Percentiles rank a stretch among this genome's conserved stretches.
Conservation (phyloP, 495 filamentous ascomycete species). For the Trichoderma orchidacearum region DNA sequence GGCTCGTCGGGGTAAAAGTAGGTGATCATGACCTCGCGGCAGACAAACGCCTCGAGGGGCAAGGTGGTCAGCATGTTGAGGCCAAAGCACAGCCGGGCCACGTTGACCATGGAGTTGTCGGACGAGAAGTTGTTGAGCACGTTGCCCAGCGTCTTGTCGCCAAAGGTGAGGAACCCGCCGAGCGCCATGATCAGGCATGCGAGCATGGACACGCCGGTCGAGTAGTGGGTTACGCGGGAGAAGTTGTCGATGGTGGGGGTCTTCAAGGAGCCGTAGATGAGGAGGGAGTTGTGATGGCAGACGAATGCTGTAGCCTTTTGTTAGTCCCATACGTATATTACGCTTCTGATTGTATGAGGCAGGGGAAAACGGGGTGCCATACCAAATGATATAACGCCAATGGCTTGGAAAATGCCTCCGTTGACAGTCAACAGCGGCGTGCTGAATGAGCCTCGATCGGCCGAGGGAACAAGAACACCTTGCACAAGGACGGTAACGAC, state of each 20-base stretch:
- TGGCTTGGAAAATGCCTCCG: slow-evolving; percentile 80
- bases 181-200: slow-evolving; percentile 84
- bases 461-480: slow-evolving; percentile 53
- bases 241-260: slow-evolving; percentile 93
- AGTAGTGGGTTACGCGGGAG: slow-evolving; percentile 80
- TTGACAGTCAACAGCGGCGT: slow-evolving; percentile 56
- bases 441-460: slow-evolving; percentile 54
- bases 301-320: slow-evolving; percentile 77
- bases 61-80: slow-evolving; percentile 97
- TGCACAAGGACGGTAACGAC: slow-evolving; percentile 82
- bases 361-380: slow-evolving; percentile 13
- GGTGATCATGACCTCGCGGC: slow-evolving; percentile 87
- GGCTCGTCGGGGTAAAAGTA: slow-evolving; percentile 76
- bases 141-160: slow-evolving; percentile 82
- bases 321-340: no score
- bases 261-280: slow-evolving; percentile 93
- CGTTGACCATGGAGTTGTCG: slow-evolving; percentile 82
- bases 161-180: slow-evolving; percentile 83
- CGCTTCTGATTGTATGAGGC: no score
- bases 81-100: slow-evolving; percentile 88
- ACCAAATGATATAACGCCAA: slow-evolving; percentile 97
- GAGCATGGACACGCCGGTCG: slow-evolving; percentile 72
- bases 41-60: slow-evolving; percentile 92
- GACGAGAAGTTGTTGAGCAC: slow-evolving; percentile 94
- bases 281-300: slow-evolving; percentile 87